These are phyloP conservation scores for Solanum sejunctum DNA, from an alignment of 257 asterid genomes.

Conservation along the genomic window DNA sequence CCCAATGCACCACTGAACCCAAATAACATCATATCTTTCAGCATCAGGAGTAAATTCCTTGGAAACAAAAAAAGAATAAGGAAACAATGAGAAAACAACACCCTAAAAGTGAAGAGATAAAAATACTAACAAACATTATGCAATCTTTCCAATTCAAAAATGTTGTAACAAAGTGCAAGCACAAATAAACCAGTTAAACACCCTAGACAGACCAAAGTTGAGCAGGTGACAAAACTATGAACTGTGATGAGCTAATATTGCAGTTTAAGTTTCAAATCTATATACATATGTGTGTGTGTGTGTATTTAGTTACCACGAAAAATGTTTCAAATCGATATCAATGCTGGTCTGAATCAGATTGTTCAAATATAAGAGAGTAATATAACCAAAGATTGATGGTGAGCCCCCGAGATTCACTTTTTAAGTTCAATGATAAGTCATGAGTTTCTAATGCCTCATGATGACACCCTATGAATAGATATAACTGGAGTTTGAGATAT, in stretches of 20 bases:
- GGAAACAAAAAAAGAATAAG: not conserved
- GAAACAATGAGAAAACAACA: not conserved
- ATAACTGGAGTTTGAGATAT: not conserved
- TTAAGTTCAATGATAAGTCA: not conserved
- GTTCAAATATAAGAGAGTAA: not conserved
- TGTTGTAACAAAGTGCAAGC: not conserved
- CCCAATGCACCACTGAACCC: slow-evolving; percentile 99
- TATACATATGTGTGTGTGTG: not conserved
- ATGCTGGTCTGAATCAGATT: not conserved
- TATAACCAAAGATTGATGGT: not conserved
- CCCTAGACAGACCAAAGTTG: not conserved
- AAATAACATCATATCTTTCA: slow-evolving; percentile 73
- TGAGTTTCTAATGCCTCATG: not conserved
- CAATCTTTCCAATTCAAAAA: not conserved
- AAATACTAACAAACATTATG: not conserved
- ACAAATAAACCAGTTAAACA: not conserved
- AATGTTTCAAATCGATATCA: not conserved
- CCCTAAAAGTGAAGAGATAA: not conserved
- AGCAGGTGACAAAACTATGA: not conserved
- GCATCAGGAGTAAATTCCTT: slow-evolving; percentile 90
- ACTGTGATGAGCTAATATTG: not conserved
- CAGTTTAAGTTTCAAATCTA: not conserved
- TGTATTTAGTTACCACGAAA: not conserved
- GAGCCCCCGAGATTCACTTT: not conserved
- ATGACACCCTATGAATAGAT: not conserved